phyloP scores from a whole-genome alignment of 176 grass and related monocot species.

The Dendrocalamus sinicus region DNA sequence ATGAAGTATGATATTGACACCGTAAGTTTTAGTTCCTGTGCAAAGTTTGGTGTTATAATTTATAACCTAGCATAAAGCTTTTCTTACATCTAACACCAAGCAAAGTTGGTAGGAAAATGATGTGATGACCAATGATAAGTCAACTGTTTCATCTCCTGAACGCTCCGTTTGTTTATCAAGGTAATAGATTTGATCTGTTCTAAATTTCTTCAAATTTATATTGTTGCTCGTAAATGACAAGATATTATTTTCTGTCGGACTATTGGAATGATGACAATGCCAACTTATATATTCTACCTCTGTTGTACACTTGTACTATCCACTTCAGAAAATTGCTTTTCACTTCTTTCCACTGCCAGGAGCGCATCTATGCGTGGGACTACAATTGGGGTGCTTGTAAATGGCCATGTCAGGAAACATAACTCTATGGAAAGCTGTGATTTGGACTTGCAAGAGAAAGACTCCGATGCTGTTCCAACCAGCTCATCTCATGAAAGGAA shows the following conservation, averaged over 20 bases:
- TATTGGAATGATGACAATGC: not conserved
- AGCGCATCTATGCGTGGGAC: constrained; percentile 37
- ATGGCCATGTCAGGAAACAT: constrained; percentile 35
- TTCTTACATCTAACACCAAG: constrained; percentile 52
- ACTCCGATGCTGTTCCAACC: constrained; percentile 38
- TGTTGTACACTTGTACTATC: not conserved
- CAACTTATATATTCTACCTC: not conserved
- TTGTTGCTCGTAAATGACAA: constrained; percentile 1
- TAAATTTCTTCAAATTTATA: not conserved
- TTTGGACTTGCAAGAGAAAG: constrained; percentile 52
- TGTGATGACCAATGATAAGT: constrained; percentile 48
- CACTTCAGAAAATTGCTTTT: constrained; percentile 24
- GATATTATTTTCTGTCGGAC: constrained; percentile 22
- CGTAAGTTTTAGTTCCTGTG: constrained; percentile 51
- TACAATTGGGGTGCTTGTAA: constrained; percentile 26
- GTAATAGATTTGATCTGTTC: constrained; percentile 17
- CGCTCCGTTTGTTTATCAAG: constrained; percentile 47
- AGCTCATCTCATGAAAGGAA: constrained; percentile 57
- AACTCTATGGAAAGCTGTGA: constrained; percentile 34
- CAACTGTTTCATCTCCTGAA: constrained; percentile 55
- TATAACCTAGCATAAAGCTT: constrained; percentile 22
- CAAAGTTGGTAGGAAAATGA: constrained; percentile 72
- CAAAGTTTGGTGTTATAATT: constrained; percentile 34
- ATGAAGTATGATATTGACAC: constrained; percentile 55
- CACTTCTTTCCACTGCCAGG: constrained; percentile 39